Conservation (phyloP, 1,284 basidiomycete species). For the Afroboletus lepidellus region DNA sequence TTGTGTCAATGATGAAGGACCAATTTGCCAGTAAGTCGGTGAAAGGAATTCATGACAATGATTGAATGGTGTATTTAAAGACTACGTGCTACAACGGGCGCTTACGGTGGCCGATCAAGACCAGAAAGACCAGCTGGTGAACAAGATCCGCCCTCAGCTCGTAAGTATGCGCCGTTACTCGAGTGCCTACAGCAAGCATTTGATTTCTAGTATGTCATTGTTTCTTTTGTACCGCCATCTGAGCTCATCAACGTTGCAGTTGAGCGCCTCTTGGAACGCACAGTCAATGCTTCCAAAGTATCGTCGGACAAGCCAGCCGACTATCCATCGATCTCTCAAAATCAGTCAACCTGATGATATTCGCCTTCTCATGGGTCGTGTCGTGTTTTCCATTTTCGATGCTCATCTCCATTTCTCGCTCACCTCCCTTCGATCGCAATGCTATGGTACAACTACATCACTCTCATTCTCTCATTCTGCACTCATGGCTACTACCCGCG, state of each 20-base stretch:
- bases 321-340: conserved; percentile 31
- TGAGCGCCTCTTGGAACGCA: conserved; percentile 62
- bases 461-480: conserved; percentile 26
- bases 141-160: conserved; percentile 65
- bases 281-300: conserved; percentile 25
- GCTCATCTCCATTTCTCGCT: conserved; percentile 12
- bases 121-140: conserved; percentile 66
- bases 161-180: conserved; percentile 69
- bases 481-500: conserved; percentile 33
- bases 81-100: conserved; percentile 81
- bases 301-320: conserved; percentile 31
- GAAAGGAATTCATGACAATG: neutral
- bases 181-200: conserved; percentile 74
- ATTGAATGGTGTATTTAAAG: conserved; percentile 37
- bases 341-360: conserved; percentile 18
- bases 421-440: conserved; percentile 32
- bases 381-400: conserved; percentile 7
- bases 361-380: neutral
- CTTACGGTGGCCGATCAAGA: conserved; percentile 68
- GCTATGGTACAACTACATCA: conserved; percentile 40
- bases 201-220: conserved; percentile 65
- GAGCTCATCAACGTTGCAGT: conserved; percentile 41
- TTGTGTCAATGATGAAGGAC: conserved; percentile 86
- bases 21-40: conserved; percentile 77
- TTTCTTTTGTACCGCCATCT: neutral